These are phyloP conservation scores for Nicotiana obtusifolia DNA, from an alignment of 257 asterid species.

Conservation along the genomic window DNA sequence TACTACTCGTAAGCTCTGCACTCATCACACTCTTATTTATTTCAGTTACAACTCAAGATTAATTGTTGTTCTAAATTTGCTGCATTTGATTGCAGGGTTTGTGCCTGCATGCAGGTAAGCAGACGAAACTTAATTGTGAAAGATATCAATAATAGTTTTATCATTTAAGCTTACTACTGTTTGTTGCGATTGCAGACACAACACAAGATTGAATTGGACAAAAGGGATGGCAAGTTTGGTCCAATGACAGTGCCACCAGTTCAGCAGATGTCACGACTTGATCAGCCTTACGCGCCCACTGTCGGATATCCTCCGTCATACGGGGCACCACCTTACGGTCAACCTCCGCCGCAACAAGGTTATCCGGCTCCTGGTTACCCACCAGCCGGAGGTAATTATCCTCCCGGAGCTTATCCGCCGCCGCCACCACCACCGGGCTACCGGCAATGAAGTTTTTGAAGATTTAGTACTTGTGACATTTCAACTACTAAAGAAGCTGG, in stretches of 20 bases:
- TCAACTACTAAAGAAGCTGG: not conserved
- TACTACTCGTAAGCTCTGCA: constrained; percentile 25
- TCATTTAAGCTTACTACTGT: not conserved
- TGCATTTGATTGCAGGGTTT: constrained; percentile 30
- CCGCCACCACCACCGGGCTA: constrained; percentile 27
- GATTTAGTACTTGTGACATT: not conserved
- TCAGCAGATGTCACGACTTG: constrained; percentile 38
- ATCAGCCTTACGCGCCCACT: constrained; percentile 29
- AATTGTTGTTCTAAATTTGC: not conserved
- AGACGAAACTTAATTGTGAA: too few species aligned
- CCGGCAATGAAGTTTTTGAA: constrained; percentile 30
- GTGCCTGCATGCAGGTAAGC: constrained; percentile 47
- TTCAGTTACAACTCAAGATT: not conserved
- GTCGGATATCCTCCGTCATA: constrained; percentile 27
- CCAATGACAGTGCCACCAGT: constrained; percentile 30
- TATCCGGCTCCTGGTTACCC: constrained; percentile 8
- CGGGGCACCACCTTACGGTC: constrained; percentile 14
- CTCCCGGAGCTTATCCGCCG: constrained; percentile 29
- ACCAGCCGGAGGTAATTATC: constrained; percentile 16
- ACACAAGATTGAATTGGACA: constrained; percentile 38
- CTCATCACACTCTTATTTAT: not conserved
- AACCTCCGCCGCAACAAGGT: constrained; percentile 8
- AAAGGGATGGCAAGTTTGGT: constrained; percentile 36
- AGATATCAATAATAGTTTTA: not conserved
- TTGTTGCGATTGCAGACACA: constrained; percentile 32